These are phyloP conservation scores for Fusarium sp. DNA, from an alignment of 2,329 filamentous ascomycete genomes.

Conservation along the genomic window DNA sequence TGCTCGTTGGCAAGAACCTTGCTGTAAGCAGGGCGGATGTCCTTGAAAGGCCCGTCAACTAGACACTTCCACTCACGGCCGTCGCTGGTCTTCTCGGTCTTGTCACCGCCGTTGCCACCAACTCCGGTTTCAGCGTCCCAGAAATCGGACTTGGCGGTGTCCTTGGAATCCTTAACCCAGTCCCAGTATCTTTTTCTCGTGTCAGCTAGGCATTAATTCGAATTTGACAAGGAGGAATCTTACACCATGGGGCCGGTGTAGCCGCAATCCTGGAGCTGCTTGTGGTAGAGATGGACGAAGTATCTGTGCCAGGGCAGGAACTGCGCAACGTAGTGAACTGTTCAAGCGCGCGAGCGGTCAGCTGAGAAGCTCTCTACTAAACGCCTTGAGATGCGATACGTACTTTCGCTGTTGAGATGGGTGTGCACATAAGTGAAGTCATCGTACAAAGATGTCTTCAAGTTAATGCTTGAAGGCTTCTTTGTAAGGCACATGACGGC, in stretches of 20 bases:
- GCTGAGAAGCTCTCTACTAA: not conserved
- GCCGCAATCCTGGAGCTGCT: not conserved
- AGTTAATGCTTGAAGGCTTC: too few relatives aligned
- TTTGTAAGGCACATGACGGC: too few relatives aligned
- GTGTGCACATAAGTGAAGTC: too few relatives aligned
- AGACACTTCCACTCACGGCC: not conserved
- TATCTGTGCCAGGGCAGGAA: not conserved
- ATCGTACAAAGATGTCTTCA: too few relatives aligned
- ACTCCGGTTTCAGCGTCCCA: not conserved
- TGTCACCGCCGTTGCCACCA: not conserved
- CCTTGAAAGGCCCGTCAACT: not conserved
- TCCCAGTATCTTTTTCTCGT: not conserved
- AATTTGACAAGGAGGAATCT: not conserved
- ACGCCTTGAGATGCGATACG: not conserved
- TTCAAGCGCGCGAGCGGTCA: not conserved
- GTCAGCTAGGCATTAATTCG: not conserved
- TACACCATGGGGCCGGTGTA: not conserved
- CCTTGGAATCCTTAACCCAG: not conserved
- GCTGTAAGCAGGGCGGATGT: not conserved
- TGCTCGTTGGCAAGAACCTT: not conserved
- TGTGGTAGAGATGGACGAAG: not conserved
- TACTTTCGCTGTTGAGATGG: not conserved
- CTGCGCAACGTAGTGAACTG: not conserved
- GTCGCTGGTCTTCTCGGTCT: not conserved
- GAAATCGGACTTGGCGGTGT: not conserved